Evolutionary conservation across 768 basidiomycete species (phyloP).

Genomic region (Suillus paluster): DNA sequence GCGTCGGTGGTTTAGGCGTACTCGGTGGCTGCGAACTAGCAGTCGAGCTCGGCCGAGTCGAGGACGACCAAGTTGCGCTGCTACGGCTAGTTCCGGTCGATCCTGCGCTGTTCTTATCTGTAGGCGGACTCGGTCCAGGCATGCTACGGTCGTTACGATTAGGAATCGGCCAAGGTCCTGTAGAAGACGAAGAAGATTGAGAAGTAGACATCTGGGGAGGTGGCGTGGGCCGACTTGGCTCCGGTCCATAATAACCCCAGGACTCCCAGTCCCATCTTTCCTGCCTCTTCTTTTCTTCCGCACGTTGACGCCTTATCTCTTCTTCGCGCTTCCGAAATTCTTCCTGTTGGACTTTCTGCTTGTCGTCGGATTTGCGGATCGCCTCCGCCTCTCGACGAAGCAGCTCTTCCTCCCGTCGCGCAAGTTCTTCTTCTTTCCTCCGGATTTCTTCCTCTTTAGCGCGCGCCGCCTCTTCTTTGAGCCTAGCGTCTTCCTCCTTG

Average conservation of each 20-base stretch:
- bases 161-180: conserved; percentile 36
- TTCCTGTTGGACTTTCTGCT: conserved; percentile 27
- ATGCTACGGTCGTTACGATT: conserved; percentile 37
- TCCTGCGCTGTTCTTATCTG: conserved; percentile 35
- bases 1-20: conserved; percentile 30
- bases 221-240: conserved; percentile 25
- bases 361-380: conserved; percentile 33
- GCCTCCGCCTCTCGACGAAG: conserved; percentile 35
- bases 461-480: conserved; percentile 26
- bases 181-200: conserved; percentile 30
- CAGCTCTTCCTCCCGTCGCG: conserved; percentile 37
- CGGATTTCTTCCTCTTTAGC: conserved; percentile 30
- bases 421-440: conserved; percentile 32
- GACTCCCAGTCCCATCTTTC: conserved; percentile 26
- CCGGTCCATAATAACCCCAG: conserved; percentile 29
- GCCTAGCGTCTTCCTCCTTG: conserved; percentile 29
- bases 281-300: conserved; percentile 36
- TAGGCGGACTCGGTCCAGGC: conserved; percentile 33
- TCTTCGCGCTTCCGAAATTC: conserved; percentile 37
- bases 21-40: conserved; percentile 27
- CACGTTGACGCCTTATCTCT: conserved; percentile 33
- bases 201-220: conserved; percentile 18
- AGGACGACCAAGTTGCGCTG: conserved; percentile 33
- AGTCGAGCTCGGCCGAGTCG: conserved; percentile 33
- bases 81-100: conserved; percentile 33